These are phyloP conservation scores for Lecanicillium sp. DNA, from an alignment of 2,329 filamentous ascomycete genomes.

Conservation along the genomic window DNA sequence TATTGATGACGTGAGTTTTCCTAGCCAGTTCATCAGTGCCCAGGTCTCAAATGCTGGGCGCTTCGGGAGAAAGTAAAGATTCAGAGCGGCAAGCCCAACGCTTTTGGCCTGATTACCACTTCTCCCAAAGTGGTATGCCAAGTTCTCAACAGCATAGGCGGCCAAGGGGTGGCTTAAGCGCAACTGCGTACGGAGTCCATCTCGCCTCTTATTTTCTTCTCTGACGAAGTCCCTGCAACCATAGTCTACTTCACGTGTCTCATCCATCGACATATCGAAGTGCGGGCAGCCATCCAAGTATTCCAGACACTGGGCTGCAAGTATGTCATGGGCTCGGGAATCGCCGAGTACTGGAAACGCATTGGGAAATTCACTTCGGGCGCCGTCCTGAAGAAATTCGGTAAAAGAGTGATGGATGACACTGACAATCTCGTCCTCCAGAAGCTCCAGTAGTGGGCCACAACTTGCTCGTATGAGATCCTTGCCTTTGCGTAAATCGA, in stretches of 20 bases:
- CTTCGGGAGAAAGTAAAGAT: background rate
- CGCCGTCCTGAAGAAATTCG: constrained; percentile 31
- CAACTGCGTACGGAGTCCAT: background rate
- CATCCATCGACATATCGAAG: background rate
- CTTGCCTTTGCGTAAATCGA: constrained; percentile 19
- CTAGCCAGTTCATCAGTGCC: background rate
- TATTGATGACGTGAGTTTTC: background rate
- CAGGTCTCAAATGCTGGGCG: constrained; percentile 1
- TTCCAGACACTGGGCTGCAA: background rate
- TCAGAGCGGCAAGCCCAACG: background rate
- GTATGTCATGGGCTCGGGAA: background rate
- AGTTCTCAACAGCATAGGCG: background rate
- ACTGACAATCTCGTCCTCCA: constrained; percentile 34
- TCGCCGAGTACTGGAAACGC: constrained; percentile 8
- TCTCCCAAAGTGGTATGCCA: background rate
- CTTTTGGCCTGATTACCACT: background rate
- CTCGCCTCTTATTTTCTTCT: background rate
- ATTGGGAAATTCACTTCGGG: constrained; percentile 2
- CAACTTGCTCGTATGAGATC: constrained; percentile 25
- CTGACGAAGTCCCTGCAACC: background rate
- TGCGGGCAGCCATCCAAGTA: constrained; percentile 2
- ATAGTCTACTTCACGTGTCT: background rate
- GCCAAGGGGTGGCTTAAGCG: constrained; percentile 1
- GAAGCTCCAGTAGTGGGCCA: constrained; percentile 33
- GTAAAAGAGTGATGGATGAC: constrained; percentile 42